Percentiles rank a stretch among this genome's conserved stretches.
These are phyloP conservation scores for Leccinum pseudoinsigne DNA, from an alignment of 1,284 basidiomycete genomes.

Conservation along the genomic window DNA sequence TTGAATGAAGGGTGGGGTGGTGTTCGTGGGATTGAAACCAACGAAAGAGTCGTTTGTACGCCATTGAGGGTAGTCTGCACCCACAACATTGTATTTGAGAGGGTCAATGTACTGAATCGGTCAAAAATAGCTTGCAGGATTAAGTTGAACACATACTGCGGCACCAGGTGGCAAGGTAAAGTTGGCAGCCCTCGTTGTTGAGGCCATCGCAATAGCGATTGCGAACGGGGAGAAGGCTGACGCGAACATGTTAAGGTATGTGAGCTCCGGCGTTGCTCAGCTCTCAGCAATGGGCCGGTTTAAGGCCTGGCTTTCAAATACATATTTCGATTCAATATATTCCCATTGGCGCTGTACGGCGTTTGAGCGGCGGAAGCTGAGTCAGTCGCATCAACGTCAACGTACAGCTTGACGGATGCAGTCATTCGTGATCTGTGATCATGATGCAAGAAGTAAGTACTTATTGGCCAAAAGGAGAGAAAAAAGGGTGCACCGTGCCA, in stretches of 20 bases:
- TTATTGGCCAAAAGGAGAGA: neutral
- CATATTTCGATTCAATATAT: neutral
- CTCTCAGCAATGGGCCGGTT: neutral
- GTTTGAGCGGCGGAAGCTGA: neutral
- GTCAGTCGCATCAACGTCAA: no score
- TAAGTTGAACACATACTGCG: conserved; percentile 14
- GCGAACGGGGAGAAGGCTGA: neutral
- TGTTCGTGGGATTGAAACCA: conserved; percentile 47
- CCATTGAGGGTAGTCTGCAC: conserved; percentile 35
- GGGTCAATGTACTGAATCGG: conserved; percentile 45
- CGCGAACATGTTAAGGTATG: conserved; percentile 1
- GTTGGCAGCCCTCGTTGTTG: neutral
- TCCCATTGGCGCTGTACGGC: neutral
- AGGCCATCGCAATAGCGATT: neutral
- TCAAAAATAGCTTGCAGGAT: conserved; percentile 35
- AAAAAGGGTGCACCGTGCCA: neutral
- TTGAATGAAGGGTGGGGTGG: conserved; percentile 64
- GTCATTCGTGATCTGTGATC: neutral
- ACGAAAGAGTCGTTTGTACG: conserved; percentile 38
- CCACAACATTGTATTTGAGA: conserved; percentile 44
- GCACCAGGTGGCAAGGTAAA: conserved; percentile 16
- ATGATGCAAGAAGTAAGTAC: neutral
- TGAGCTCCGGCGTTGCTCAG: neutral
- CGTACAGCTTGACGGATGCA: no score
- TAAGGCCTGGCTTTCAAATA: neutral